Evolutionary conservation across 225 moss, liverwort and hornwort genomes (phyloP), one percentile per base, ranked within the genome.

Genomic region (Physcomitrellopsis africana): DNA sequence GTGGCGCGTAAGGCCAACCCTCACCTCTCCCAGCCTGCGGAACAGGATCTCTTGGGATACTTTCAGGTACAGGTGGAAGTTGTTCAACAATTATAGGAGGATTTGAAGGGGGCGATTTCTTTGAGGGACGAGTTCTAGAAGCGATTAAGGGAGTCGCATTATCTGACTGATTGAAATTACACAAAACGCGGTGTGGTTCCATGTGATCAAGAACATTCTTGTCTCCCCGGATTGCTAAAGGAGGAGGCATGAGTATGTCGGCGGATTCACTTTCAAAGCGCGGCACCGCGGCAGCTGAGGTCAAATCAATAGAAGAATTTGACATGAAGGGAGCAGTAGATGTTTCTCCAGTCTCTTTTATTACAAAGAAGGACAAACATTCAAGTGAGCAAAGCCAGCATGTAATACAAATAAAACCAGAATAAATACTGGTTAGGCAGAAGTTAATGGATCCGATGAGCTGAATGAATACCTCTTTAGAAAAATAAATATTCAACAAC

Each of bases 1-100:
- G 82, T 19, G 94, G 94, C 62, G 92, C 91, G 47, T 92, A 95
- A 24, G 92, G 92, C 94, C 92, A 95, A 45, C 94, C 94, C 75
- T 78, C 74, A 51, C 92, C 94, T 69, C 81, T 83, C 72, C 81
- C 84, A 53, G 81, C 87, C 80, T 72, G 79, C 62, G 73, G 63
- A 20, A 84, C 87, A 45, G 85, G 82, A 55, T 76, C 84, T 52
- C 94, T 80, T 22, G 87, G 86, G 23, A 89, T 56, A 49, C 27
- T 72, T 44, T 89, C 76, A 42, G 94, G 92, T 64, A 87, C 81
- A 56, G 66, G 72, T 27, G 85, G 81, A 69, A 89, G 92, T 41
- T 78, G 83, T 56, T 49, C 19, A 32, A 4, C 53, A 58, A 29
- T 64, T 54, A 60, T 13, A 26, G 55, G 44, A 23, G 27, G 56